Base-by-base conservation (phyloP, 306 rosid species). In the Acmispon strigosus region DNA sequence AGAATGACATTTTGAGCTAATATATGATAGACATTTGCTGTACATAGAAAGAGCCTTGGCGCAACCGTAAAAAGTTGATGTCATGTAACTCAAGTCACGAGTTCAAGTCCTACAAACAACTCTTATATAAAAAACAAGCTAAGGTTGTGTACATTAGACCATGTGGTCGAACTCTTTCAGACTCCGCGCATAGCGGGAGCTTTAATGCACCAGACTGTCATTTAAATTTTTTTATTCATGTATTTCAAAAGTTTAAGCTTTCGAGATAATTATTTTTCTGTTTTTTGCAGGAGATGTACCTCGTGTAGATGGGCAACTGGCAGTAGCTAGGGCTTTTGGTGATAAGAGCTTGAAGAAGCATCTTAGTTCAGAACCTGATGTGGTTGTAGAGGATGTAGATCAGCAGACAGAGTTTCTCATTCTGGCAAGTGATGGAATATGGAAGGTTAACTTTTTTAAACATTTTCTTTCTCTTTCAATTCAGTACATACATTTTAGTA, bases 261-360 rank as follows among this genome's bases (percentile, higher is more conserved):
- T 27, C 3, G 4, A 5, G 8, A 32, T 32, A 5, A 6, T 32
- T 32, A 8, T 0, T 27, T 27, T 66, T 79, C 1, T 73, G 71
- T 32, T 73, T 60, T 37, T 24, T 82, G 50, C 72, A 86, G 91
- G 91, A 12, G 92, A 87, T 70, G 92, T 87, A 4, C 89, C 92
- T 12, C 82, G 92, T 52, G 92, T 87, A 6, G 89, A 87, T 36
- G 92, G 92, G 43, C 86, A 80, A 63, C 72, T 87, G 13, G 92
- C 89, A 6, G 92, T 87, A 39, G 89, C 92, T n/a, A 78, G 92
- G 45, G 89, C 92, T 48, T 87, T 87, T 54, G 92, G 92, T 10
- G 92, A 87, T 44, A 84, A 80, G 76, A 82, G 89, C 79, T 62
- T 87, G 75, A 87, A 87, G 84, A 72, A 75, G 74, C 92, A 87